Evolutionary conservation across 164 flowering plant species (phyloP).

Genomic region (Tinospora cordifolia): DNA sequence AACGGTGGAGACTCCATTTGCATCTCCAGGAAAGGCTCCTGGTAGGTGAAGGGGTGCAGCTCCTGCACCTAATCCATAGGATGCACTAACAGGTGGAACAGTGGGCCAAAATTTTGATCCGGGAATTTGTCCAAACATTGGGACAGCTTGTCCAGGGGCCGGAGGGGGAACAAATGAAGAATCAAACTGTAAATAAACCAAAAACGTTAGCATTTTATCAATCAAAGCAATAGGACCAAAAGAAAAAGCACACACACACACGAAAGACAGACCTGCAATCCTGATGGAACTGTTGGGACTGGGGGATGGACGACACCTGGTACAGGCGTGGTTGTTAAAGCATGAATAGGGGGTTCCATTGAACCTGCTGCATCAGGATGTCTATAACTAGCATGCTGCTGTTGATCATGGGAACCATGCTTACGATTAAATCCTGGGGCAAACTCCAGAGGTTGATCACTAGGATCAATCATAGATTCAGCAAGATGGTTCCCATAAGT

Average conservation of each 20-base stretch:
- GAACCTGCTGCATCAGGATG: constrained; percentile 39
- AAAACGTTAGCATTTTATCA: constrained; percentile 16
- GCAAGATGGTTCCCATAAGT: constrained; percentile 31
- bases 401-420: constrained; percentile 35
- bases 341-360: constrained; percentile 37
- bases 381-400: constrained; percentile 33
- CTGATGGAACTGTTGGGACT: constrained; percentile 41
- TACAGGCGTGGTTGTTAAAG: constrained; percentile 47
- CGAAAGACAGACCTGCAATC: constrained; percentile 43
- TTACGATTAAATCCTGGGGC: constrained; percentile 41
- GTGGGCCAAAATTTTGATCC: constrained; percentile 55
- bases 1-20: constrained; percentile 44
- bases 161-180: constrained; percentile 47
- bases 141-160: constrained; percentile 44
- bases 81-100: constrained; percentile 35
- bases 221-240: not conserved
- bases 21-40: constrained; percentile 54
- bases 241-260: constrained; percentile 7
- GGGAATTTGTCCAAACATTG: constrained; percentile 52
- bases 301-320: constrained; percentile 53
- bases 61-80: constrained; percentile 47
- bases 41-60: constrained; percentile 46
- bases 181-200: constrained; percentile 48
- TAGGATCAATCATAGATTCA: constrained; percentile 29
- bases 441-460: constrained; percentile 66